Evolutionary conservation across 192 early-diverging fungal genomes (phyloP).

Genomic region (Dissophora globulifera): DNA sequence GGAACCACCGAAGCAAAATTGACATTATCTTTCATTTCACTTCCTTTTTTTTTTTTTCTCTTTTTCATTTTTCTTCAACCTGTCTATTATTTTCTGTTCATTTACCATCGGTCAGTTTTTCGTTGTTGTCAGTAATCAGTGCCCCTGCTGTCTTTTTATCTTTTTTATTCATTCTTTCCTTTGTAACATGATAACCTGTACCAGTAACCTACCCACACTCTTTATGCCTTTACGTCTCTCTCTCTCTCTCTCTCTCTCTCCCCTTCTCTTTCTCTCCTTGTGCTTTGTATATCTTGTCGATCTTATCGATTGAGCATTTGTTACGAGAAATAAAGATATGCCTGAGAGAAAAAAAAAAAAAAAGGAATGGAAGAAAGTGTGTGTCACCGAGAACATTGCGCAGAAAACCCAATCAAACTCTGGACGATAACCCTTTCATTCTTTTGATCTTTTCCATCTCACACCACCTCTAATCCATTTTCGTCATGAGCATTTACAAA

Average conservation of each 20-base stretch:
- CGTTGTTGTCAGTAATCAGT: not conserved
- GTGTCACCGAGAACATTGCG: too few species aligned
- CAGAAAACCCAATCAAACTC: too few species aligned
- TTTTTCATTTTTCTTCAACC: slow-evolving; percentile 3
- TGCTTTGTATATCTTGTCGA: not conserved
- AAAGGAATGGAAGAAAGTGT: not conserved
- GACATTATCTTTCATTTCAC: too few species aligned
- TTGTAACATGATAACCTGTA: slow-evolving; percentile 28
- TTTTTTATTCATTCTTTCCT: slow-evolving; percentile 3
- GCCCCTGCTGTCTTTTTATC: not conserved
- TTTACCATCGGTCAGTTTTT: not conserved
- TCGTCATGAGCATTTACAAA: slow-evolving; percentile 36
- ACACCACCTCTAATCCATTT: not conserved
- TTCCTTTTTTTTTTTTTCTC: too few species aligned
- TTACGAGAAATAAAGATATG: not conserved
- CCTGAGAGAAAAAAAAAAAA: not conserved
- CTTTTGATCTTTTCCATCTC: too few species aligned
- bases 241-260: not conserved
- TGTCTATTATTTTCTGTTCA: not conserved
- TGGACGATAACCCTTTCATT: too few species aligned
- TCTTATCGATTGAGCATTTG: not conserved
- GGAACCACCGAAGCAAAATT: too few species aligned
- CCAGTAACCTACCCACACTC: not conserved
- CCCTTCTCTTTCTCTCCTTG: not conserved
- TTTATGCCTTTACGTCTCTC: not conserved